Evolutionary conservation across 1,139 yeast species (phyloP).

Genomic region (Debaryomyces udenii): DNA sequence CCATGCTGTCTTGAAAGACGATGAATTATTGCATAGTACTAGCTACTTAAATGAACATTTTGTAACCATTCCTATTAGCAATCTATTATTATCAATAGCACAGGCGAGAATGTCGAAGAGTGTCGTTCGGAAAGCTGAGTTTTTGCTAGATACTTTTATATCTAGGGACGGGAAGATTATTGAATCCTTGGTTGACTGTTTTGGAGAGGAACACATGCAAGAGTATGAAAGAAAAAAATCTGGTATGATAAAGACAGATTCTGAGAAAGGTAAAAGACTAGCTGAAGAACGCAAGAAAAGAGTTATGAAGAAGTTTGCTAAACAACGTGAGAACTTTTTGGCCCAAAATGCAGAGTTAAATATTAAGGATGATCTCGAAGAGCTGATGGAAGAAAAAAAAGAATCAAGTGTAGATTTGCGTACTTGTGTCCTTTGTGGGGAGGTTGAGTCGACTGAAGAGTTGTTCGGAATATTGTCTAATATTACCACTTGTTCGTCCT

Average conservation of each 20-base stretch:
- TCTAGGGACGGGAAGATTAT: constrained; percentile 50
- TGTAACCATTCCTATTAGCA: constrained; percentile 57
- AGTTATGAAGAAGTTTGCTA: constrained; percentile 45
- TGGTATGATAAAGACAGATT: constrained; percentile 24
- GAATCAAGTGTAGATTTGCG: constrained; percentile 22
- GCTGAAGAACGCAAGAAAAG: constrained; percentile 42
- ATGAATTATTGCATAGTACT: constrained; percentile 45
- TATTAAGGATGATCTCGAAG: constrained; percentile 12
- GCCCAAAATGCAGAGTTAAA: constrained; percentile 31
- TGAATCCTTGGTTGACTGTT: constrained; percentile 55
- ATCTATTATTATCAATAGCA: constrained; percentile 52
- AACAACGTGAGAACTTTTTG: constrained; percentile 42
- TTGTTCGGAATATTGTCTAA: constrained; percentile 60
- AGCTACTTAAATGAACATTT: constrained; percentile 46
- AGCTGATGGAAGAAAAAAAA: constrained; percentile 13
- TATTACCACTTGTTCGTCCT: constrained; percentile 37
- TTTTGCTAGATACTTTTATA: constrained; percentile 52
- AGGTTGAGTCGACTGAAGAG: constrained; percentile 46
- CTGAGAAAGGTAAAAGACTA: constrained; percentile 48
- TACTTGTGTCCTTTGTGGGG: constrained; percentile 70
- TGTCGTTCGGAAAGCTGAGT: constrained; percentile 57
- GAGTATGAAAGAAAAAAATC: constrained; percentile 37
- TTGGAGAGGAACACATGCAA: constrained; percentile 58
- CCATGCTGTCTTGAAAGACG: constrained; percentile 66
- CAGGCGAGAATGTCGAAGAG: constrained; percentile 54